Percentiles rank a stretch among this genome's conserved stretches.
Evolutionary conservation across 2,329 filamentous ascomycete species (phyloP).

Genomic region (Ophiocordyceps camponoti-floridani): DNA sequence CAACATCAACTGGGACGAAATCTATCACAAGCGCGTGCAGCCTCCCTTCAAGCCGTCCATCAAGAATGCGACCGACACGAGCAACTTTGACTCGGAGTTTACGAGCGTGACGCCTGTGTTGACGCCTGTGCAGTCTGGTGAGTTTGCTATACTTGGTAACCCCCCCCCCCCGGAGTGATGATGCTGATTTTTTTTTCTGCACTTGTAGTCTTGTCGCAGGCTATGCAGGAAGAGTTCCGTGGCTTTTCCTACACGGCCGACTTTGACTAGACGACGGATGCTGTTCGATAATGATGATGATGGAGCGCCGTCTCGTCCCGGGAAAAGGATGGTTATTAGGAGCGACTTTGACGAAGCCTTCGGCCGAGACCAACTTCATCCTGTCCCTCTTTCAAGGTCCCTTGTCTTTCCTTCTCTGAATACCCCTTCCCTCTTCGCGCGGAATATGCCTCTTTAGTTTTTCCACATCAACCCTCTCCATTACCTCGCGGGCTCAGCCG

Average conservation of each 20-base stretch:
- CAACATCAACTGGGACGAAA: constrained; percentile 96
- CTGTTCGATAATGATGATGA: neutral
- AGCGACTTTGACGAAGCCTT: too few relatives aligned
- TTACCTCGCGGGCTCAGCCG: neutral
- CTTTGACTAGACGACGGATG: constrained; percentile 45
- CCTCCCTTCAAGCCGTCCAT: constrained; percentile 84
- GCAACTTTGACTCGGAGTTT: constrained; percentile 97
- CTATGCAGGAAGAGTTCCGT: constrained; percentile 98
- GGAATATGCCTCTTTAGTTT: neutral
- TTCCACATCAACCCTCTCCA: neutral
- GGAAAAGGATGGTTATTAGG: neutral
- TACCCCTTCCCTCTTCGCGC: too few relatives aligned
- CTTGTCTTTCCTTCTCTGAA: neutral
- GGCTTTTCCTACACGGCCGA: constrained; percentile 96
- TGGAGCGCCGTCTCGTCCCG: neutral
- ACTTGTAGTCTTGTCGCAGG: constrained; percentile 73
- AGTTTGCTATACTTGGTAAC: constrained; percentile 16
- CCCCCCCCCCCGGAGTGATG: neutral
- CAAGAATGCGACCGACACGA: constrained; percentile 89
- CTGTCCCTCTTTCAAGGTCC: neutral
- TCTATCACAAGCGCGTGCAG: constrained; percentile 83
- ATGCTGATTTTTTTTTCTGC: neutral
- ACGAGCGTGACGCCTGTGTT: constrained; percentile 95
- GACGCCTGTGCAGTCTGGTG: constrained; percentile 93
- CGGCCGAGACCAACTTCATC: neutral